Base-by-base conservation (phyloP, 768 basidiomycete genomes). In the Cyclocybe aegerita region DNA sequence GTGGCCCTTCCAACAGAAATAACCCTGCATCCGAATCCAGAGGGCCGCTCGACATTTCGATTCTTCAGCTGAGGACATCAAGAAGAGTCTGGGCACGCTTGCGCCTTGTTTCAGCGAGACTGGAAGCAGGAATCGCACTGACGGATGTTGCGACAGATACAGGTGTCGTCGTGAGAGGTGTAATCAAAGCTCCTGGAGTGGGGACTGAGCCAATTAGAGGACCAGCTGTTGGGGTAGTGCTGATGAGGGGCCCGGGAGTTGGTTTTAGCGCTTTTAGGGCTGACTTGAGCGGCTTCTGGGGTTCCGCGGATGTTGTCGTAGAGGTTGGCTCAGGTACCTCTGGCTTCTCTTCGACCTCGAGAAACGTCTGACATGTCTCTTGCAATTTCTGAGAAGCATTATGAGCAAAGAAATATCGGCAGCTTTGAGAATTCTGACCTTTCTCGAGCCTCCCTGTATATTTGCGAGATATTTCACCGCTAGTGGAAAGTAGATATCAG, bases 401-500 rank as follows among this genome's bases (percentile, higher is more conserved):
- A 14, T 9, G 35, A 37, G 7, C 35, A 38, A 6, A 16, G 15
- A 16, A 30, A 14, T 5, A 41, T 37, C 31, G 33, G 39, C 42
- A n/a, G 12, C 8, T 16, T n/a, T 9, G 34, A 16, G 11, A 14
- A 17, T 35, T 50, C 49, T 35, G 31, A 65, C 64, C 39, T 58
- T 46, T 16, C 59, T 56, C 17, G 62, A 62, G 11, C 64, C 64
- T 9, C 64, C 64, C 43, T 63, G 62, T 1, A 60, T 44, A 32
- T 56, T 57, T 12, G 42, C 40, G 14, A 65, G 52, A 43, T 65
- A 65, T 49, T 59, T 62, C 17, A 56, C 17, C 23, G 56, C 55
- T 23, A 65, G 56, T 40, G 62, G 62, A 30, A 65, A 55, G 41
- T 65, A 62, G 0, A 17, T 23, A 9, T 63, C 62, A 23, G 64